Percentiles rank a stretch among this genome's conserved stretches.
Evolutionary conservation across 2,329 filamentous ascomycete species (phyloP).

Genomic region (Fusarium xyrophilum): DNA sequence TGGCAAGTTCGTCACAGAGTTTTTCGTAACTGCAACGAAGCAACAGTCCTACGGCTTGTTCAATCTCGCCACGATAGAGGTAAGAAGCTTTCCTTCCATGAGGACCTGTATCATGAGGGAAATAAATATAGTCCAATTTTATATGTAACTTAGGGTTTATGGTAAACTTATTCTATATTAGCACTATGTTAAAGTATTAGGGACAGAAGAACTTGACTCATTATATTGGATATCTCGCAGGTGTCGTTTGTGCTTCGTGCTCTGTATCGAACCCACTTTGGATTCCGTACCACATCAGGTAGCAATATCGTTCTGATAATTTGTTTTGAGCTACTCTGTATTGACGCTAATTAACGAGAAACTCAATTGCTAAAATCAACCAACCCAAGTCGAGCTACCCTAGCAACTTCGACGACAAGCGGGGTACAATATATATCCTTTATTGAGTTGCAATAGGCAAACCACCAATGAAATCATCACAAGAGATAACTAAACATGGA

Average conservation of each 20-base stretch:
- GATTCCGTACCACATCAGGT: no score
- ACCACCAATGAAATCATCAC: neutral
- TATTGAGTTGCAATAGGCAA: neutral
- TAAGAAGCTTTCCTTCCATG: no score
- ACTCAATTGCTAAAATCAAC: neutral
- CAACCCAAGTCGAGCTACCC: neutral
- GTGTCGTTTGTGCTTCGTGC: neutral
- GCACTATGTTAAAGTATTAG: no score
- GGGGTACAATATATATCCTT: no score
- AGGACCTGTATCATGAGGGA: no score
- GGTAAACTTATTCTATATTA: no score
- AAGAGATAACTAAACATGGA: neutral
- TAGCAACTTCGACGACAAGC: neutral
- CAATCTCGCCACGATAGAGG: no score
- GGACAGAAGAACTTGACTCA: no score
- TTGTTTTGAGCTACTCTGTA: neutral
- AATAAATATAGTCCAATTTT: no score
- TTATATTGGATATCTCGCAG: no score
- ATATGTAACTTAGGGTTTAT: no score
- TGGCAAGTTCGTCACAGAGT: fast-evolving
- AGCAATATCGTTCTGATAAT: neutral
- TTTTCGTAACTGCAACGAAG: neutral
- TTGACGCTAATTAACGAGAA: neutral
- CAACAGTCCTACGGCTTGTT: neutral
- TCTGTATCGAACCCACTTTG: neutral